Percentiles rank a stretch among this genome's conserved stretches.
phyloP scores from a whole-genome alignment of 2,329 filamentous ascomycete species.

The Alternaria angustiovoidea region DNA sequence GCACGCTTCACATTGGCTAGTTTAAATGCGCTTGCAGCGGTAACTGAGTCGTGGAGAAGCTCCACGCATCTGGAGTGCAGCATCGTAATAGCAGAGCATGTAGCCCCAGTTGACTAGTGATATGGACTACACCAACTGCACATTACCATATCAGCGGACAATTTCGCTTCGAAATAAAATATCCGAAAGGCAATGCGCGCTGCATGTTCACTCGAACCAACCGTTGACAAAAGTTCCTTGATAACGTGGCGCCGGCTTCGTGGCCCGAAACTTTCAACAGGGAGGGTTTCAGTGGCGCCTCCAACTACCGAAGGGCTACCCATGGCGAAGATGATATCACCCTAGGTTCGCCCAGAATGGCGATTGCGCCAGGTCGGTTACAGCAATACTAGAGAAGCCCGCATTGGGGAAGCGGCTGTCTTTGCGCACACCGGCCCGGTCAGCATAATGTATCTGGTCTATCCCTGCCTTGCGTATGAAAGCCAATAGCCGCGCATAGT shows the following conservation, averaged over 20 bases:
- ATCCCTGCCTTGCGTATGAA: slow-evolving; percentile 76
- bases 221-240: slow-evolving; percentile 12
- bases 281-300: slow-evolving; percentile 17
- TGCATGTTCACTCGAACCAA: slow-evolving; percentile 22
- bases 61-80: slow-evolving; percentile 20
- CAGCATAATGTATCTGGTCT: slow-evolving; percentile 59
- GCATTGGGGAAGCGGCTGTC: slow-evolving; percentile 46
- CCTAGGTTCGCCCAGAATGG: slow-evolving; percentile 40
- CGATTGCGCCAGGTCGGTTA: slow-evolving; percentile 38
- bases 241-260: slow-evolving; percentile 14
- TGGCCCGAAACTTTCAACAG: slow-evolving; percentile 16
- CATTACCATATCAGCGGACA: slow-evolving; percentile 5
- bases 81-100: slow-evolving; percentile 5
- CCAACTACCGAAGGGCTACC: slow-evolving; percentile 5
- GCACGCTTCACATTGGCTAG: slow-evolving; percentile 32
- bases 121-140: background rate
- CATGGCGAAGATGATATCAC: slow-evolving; percentile 16
- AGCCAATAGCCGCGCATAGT: slow-evolving; percentile 74
- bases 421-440: slow-evolving; percentile 30
- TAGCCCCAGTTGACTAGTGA: background rate
- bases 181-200: slow-evolving; percentile 17
- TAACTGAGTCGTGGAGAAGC: slow-evolving; percentile 19
- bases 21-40: slow-evolving; percentile 39
- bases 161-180: background rate
- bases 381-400: slow-evolving; percentile 46